Evolutionary conservation across 2,329 filamentous ascomycete species (phyloP).

Genomic region (Fonsecaea pugnacius): DNA sequence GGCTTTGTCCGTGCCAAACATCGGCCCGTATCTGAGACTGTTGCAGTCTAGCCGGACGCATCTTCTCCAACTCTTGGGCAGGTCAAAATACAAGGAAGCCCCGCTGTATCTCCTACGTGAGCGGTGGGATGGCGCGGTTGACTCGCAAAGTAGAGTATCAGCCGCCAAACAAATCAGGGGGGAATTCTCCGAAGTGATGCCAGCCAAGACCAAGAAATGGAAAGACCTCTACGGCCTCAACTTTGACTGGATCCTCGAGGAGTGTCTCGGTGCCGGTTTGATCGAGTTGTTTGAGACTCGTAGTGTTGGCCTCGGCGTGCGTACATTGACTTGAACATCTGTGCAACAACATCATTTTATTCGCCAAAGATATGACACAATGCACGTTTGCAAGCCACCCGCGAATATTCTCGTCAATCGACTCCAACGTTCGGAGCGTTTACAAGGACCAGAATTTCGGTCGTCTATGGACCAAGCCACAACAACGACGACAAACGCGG

Average conservation of each 20-base stretch:
- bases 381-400: neutral
- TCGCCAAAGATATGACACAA: neutral
- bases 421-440: neutral
- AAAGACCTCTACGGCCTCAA: slow-evolving; percentile 62
- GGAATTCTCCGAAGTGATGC: slow-evolving; percentile 60
- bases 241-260: slow-evolving; percentile 65
- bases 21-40: slow-evolving; percentile 63
- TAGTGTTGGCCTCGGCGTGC: slow-evolving; percentile 62
- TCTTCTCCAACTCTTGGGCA: slow-evolving; percentile 57
- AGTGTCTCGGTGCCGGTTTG: slow-evolving; percentile 64
- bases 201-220: slow-evolving; percentile 67
- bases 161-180: slow-evolving; percentile 60
- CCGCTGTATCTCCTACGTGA: slow-evolving; percentile 61
- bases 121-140: slow-evolving; percentile 67
- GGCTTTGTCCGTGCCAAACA: slow-evolving; percentile 63
- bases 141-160: slow-evolving; percentile 50
- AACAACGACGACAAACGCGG: neutral
- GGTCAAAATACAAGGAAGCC: slow-evolving; percentile 56
- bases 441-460: neutral
- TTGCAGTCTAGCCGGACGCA: slow-evolving; percentile 60
- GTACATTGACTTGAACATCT: slow-evolving; percentile 36
- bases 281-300: slow-evolving; percentile 68
- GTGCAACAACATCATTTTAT: neutral
- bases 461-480: neutral
- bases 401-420: neutral